Percentiles rank a stretch among this genome's conserved stretches.
These are phyloP conservation scores for Prunus mongolica DNA, from an alignment of 306 rosid species.

Conservation along the genomic window DNA sequence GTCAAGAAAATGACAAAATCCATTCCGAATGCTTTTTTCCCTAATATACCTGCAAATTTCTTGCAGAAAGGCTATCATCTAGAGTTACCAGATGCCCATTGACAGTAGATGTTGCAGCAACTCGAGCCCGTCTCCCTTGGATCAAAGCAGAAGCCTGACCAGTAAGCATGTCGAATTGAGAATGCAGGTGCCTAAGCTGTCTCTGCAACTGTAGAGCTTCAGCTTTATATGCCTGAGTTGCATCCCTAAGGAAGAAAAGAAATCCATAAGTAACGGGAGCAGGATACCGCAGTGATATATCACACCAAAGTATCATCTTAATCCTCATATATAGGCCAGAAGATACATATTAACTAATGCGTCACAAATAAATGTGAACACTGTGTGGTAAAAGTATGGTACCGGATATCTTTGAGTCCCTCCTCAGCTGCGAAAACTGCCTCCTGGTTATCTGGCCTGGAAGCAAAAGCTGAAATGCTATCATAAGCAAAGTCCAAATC, in stretches of 20 bases:
- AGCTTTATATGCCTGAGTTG: constrained; percentile 62
- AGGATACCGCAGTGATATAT: neutral
- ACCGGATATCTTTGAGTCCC: constrained; percentile 82
- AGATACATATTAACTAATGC: neutral
- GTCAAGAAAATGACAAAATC: neutral
- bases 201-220: constrained; percentile 81
- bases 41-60: constrained; percentile 71
- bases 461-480: constrained; percentile 88
- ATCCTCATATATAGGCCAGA: neutral
- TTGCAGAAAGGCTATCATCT: constrained; percentile 80
- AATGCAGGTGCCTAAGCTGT: constrained; percentile 64
- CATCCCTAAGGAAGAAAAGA: constrained; percentile 55
- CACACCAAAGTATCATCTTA: neutral
- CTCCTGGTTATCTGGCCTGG: constrained; percentile 76
- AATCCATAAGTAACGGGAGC: constrained; percentile 9
- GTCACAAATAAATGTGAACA: neutral
- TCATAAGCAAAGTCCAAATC: constrained; percentile 91
- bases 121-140: constrained; percentile 92
- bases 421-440: constrained; percentile 87
- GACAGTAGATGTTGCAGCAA: constrained; percentile 87
- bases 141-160: constrained; percentile 74
- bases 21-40: neutral
- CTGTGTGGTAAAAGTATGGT: neutral
- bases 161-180: constrained; percentile 83
- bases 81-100: constrained; percentile 74